A percentile compares a stretch with the other conserved stretches of the same genome.
Conservation (phyloP, 805 yeast genomes). For the Grigorovia yakushimaensis region DNA sequence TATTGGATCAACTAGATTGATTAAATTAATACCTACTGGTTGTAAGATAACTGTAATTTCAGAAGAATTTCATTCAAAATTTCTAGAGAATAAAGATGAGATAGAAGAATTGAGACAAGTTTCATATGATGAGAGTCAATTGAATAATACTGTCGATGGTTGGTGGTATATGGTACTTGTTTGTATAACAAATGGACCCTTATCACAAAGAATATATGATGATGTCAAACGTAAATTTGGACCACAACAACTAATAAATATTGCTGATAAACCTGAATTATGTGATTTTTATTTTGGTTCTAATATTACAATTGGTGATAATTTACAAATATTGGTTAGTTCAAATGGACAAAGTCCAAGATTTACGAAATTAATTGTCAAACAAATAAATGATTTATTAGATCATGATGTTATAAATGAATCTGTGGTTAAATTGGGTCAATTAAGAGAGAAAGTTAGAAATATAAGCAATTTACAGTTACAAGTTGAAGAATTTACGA, state of each 20-base stretch:
- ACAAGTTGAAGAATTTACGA: slow-evolving; percentile 8
- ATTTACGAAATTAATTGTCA: slow-evolving; percentile 21
- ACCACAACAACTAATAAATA: slow-evolving; percentile 24
- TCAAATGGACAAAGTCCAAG: slow-evolving; percentile 29
- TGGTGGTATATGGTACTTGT: slow-evolving; percentile 23
- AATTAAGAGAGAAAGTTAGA: slow-evolving; percentile 17
- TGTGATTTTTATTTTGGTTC: slow-evolving; percentile 31
- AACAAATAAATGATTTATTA: slow-evolving; percentile 19
- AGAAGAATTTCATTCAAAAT: slow-evolving; percentile 13
- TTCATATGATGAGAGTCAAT: background rate
- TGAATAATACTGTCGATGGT: background rate
- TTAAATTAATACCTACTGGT: slow-evolving; percentile 26
- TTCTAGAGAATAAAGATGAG: slow-evolving; percentile 1
- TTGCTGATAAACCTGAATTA: slow-evolving; percentile 28
- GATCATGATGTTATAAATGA: slow-evolving; percentile 13
- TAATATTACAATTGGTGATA: slow-evolving; percentile 11
- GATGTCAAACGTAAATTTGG: slow-evolving; percentile 18
- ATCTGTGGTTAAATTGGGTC: slow-evolving; percentile 19
- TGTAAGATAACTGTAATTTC: slow-evolving; percentile 25
- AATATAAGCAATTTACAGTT: slow-evolving; percentile 6
- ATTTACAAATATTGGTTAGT: slow-evolving; percentile 19
- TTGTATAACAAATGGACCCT: slow-evolving; percentile 20
- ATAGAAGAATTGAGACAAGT: background rate
- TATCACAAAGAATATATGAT: slow-evolving; percentile 18
- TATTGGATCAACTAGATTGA: slow-evolving; percentile 25